phyloP scores from a whole-genome alignment of 192 early-diverging fungal genomes.

The Cladochytrium replicatum region DNA sequence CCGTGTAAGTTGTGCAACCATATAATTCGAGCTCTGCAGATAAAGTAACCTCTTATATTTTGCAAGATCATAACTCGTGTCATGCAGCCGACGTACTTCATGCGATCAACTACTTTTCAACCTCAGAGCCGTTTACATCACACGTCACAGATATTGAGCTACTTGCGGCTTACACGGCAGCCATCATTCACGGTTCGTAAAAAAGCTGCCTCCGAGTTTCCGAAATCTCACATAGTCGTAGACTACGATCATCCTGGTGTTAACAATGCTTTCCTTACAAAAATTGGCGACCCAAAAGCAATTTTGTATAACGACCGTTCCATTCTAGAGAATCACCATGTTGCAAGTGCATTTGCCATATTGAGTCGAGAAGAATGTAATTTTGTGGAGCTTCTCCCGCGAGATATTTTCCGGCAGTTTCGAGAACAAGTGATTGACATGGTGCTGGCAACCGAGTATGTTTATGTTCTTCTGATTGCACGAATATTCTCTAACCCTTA shows the following conservation, averaged over 20 bases:
- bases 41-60: background rate
- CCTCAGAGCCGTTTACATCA: slow-evolving; percentile 11
- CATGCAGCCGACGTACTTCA: slow-evolving; percentile 51
- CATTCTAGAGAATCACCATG: slow-evolving; percentile 46
- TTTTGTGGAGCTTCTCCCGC: slow-evolving; percentile 29
- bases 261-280: slow-evolving; percentile 41
- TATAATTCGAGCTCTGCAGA: background rate
- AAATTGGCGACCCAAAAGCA: slow-evolving; percentile 27
- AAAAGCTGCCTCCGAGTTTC: background rate
- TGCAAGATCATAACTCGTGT: slow-evolving; percentile 43
- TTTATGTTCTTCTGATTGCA: background rate
- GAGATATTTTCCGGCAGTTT: slow-evolving; percentile 25
- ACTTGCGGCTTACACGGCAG: slow-evolving; percentile 33
- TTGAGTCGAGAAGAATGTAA: slow-evolving; percentile 31
- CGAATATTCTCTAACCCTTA: background rate
- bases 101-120: slow-evolving; percentile 27
- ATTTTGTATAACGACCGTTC: slow-evolving; percentile 47
- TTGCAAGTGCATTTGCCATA: slow-evolving; percentile 28
- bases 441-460: slow-evolving; percentile 36
- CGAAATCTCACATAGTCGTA: slow-evolving; percentile 1
- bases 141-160: slow-evolving; percentile 32
- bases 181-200: slow-evolving; percentile 42
- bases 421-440: slow-evolving; percentile 37
- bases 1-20: slow-evolving; percentile 30
- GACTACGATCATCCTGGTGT: slow-evolving; percentile 49